These are phyloP conservation scores for Terfezia boudieri DNA, from an alignment of 495 filamentous ascomycete genomes.

Conservation along the genomic window DNA sequence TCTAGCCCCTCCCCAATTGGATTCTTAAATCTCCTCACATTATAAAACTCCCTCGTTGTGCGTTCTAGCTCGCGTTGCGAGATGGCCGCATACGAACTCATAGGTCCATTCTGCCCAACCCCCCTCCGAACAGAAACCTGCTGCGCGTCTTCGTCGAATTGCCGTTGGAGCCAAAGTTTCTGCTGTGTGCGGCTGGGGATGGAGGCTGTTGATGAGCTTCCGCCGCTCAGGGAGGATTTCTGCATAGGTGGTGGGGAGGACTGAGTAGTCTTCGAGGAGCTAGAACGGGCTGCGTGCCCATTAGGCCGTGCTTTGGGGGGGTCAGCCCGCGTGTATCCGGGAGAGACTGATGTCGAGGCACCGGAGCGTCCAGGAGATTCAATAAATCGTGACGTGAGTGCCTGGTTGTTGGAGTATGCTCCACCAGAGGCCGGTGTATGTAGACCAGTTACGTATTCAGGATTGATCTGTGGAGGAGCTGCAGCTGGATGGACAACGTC, in stretches of 20 bases:
- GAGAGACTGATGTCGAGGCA: conserved; percentile 13
- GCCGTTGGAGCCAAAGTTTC: conserved; percentile 47
- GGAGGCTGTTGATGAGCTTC: not conserved
- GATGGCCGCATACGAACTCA: conserved; percentile 25
- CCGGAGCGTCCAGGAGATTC: conserved; percentile 11
- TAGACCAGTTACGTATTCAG: conserved; percentile 1
- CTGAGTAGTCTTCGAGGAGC: not conserved
- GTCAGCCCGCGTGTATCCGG: not conserved
- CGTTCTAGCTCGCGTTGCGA: conserved; percentile 34
- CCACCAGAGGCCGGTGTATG: not conserved
- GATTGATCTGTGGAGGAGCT: conserved; percentile 11
- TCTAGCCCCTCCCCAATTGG: conserved; percentile 35
- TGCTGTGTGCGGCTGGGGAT: conserved; percentile 39
- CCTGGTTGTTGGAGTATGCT: conserved; percentile 14
- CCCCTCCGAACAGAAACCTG: conserved; percentile 20
- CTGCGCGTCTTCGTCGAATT: conserved; percentile 24
- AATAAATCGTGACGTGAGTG: conserved; percentile 16
- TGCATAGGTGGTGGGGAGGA: not conserved
- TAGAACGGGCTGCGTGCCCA: not conserved
- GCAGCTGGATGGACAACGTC: not conserved
- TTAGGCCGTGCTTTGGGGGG: not conserved
- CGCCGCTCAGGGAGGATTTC: not conserved
- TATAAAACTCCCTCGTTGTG: conserved; percentile 40
- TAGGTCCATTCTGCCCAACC: conserved; percentile 22
- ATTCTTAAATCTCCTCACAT: conserved; percentile 44